Evolutionary conservation across 345 rosid species (phyloP), one percentile per base, ranked within the genome.

Genomic region (Geranium rotundifolium): DNA sequence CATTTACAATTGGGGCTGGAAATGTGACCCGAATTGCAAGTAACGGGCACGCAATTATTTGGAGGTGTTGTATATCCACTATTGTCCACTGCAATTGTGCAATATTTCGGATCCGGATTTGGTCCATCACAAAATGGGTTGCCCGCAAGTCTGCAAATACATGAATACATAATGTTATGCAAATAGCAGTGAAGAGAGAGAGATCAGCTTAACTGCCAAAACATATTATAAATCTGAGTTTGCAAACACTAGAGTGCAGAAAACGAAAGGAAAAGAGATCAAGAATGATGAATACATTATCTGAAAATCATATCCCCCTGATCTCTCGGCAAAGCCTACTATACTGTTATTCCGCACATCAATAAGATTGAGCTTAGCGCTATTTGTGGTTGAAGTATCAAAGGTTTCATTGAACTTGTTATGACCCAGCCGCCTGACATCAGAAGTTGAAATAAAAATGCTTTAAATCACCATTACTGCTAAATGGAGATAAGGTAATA

Each of bases 1-100:
- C 99, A 93, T 13, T 52, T 56, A 59, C 99, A 93, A 17, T 41
- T 61, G 31, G 95, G 84, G 75, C 87, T 88, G 19, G 92, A 70
- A 69, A 30, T 63, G 74, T 65, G 75, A 61, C 58, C 72, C 0
- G 65, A 39, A 52, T 37, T 31, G 73, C 96, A 88, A 5, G 65
- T 17, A 20, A 16, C 0, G 34, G 72, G 80, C 2, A 12, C n/a
- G 63, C 99, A 93, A 59, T 73, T 82, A 57, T 65, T 56, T 34
- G 73, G 69, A 3, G 68, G 74, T 1, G 97, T 85, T 10, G 72
- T 39, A 62, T 72, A 83, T 1, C 81, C 29, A 54, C 74, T 20
- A 65, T 56, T 66, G 29, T 67, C 57, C n/a, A 6, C 61, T 16
- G 68, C 17, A 58, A 64, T 16, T 12, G 19, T 66, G 77, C 99